Percentiles rank a stretch among this genome's conserved stretches.
Conservation (phyloP, 2,329 filamentous ascomycete species). For the Myriosclerotinia duriaeana region DNA sequence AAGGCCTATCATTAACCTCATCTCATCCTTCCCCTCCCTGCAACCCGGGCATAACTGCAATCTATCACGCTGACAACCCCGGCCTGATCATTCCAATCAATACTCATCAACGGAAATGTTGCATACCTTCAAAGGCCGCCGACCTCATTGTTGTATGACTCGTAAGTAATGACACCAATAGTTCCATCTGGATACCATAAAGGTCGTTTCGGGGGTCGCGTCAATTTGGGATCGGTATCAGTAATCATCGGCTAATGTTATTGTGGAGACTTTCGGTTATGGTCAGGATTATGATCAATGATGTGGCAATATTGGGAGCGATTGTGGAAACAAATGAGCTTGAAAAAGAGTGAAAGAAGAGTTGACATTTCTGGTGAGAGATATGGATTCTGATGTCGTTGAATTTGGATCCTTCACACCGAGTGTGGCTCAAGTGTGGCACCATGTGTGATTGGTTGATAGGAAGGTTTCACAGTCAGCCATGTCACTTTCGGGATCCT, state of each 20-base stretch:
- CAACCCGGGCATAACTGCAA: no score
- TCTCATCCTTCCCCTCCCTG: not conserved
- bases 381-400: not conserved
- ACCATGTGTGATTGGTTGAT: not conserved
- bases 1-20: not conserved
- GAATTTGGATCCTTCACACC: not conserved
- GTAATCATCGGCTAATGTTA: not conserved
- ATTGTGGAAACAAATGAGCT: not conserved
- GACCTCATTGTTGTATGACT: not conserved
- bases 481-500: not conserved
- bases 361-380: not conserved
- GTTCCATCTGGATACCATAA: not conserved
- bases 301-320: not conserved
- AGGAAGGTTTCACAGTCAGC: not conserved
- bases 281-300: not conserved
- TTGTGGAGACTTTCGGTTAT: not conserved
- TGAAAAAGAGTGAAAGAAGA: not conserved
- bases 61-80: not conserved
- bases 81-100: not conserved
- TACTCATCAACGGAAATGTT: not conserved
- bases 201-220: constrained; percentile 6
- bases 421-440: constrained; percentile 3
- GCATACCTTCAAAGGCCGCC: constrained; percentile 2
- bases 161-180: not conserved
- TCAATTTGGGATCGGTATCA: not conserved